These are phyloP conservation scores for Calcarisporium arbuscula DNA, from an alignment of 2,329 filamentous ascomycete species.

Conservation along the genomic window DNA sequence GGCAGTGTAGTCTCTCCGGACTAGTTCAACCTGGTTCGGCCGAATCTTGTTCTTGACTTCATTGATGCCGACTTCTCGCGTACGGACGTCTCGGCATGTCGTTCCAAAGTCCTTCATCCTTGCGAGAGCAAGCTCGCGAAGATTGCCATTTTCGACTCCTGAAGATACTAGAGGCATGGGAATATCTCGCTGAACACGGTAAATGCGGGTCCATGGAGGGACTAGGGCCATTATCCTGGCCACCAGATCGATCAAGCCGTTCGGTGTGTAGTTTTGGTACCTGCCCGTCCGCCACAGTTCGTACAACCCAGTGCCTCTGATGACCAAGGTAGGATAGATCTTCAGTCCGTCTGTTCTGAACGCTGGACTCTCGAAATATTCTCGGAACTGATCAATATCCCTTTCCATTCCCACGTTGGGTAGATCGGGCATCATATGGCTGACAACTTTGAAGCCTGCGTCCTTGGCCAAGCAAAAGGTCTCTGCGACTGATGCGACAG, in stretches of 20 bases:
- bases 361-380: slow-evolving; percentile 95
- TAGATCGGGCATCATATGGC: slow-evolving; percentile 99
- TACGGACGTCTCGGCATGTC: slow-evolving; percentile 91
- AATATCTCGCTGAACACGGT: slow-evolving; percentile 96
- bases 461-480: slow-evolving; percentile 98
- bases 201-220: slow-evolving; percentile 96
- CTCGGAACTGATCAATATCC: slow-evolving; percentile 91
- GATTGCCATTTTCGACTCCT: slow-evolving; percentile 94
- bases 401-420: slow-evolving; percentile 98
- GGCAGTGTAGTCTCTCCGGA: slow-evolving; percentile 86
- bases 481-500: slow-evolving; percentile 88
- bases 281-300: slow-evolving; percentile 95
- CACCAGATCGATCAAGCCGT: slow-evolving; percentile 90
- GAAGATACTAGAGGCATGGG: slow-evolving; percentile 99
- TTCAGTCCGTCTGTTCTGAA: slow-evolving; percentile 97
- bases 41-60: slow-evolving; percentile 99
- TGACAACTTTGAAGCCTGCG: slow-evolving; percentile 97
- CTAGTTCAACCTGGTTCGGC: slow-evolving; percentile 90
- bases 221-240: slow-evolving; percentile 93
- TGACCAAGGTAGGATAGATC: slow-evolving; percentile 96
- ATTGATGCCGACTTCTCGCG: slow-evolving; percentile 94
- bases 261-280: slow-evolving; percentile 98
- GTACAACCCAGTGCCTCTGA: slow-evolving; percentile 91
- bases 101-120: slow-evolving; percentile 99
- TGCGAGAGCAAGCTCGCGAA: slow-evolving; percentile 88